Conservation (phyloP, 352 stramenopile genomes). For the Discostella stelligera region DNA sequence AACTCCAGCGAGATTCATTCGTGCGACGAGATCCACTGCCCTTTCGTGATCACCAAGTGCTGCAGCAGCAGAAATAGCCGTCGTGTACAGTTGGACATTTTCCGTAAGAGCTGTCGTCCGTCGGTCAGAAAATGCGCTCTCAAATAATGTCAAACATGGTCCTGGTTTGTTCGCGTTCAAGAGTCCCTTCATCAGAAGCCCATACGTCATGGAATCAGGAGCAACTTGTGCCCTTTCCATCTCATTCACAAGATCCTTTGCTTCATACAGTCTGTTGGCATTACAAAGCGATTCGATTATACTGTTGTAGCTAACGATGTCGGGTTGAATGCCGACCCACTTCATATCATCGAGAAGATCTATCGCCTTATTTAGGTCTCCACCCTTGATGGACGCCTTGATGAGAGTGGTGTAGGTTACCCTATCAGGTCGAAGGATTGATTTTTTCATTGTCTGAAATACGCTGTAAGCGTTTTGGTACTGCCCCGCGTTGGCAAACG, state of each 20-base stretch:
- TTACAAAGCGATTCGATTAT: conserved; percentile 75
- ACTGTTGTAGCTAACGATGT: conserved; percentile 80
- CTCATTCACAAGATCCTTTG: conserved; percentile 73
- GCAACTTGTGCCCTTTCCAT: conserved; percentile 71
- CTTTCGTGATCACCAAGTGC: conserved; percentile 69
- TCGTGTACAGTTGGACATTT: conserved; percentile 82
- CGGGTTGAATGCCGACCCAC: conserved; percentile 59
- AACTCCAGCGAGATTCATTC: conserved; percentile 75
- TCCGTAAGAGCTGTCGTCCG: conserved; percentile 69
- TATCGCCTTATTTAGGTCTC: conserved; percentile 55
- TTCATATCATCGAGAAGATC: conserved; percentile 82
- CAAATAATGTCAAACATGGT: conserved; percentile 77
- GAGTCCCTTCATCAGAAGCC: conserved; percentile 78
- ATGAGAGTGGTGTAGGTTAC: conserved; percentile 76
- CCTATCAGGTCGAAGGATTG: conserved; percentile 61
- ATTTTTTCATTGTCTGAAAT: conserved; percentile 66
- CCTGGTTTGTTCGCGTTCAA: conserved; percentile 71
- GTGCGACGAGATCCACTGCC: conserved; percentile 71
- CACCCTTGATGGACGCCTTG: conserved; percentile 61
- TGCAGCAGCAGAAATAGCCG: conserved; percentile 75
- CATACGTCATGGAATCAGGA: conserved; percentile 80
- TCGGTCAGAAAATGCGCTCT: conserved; percentile 68
- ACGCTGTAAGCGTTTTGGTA: conserved; percentile 63
- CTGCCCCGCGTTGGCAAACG: conserved; percentile 54
- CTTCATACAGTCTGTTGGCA: conserved; percentile 63